phyloP scores from a whole-genome alignment of 768 basidiomycete species.

The Royoungia palumana region DNA sequence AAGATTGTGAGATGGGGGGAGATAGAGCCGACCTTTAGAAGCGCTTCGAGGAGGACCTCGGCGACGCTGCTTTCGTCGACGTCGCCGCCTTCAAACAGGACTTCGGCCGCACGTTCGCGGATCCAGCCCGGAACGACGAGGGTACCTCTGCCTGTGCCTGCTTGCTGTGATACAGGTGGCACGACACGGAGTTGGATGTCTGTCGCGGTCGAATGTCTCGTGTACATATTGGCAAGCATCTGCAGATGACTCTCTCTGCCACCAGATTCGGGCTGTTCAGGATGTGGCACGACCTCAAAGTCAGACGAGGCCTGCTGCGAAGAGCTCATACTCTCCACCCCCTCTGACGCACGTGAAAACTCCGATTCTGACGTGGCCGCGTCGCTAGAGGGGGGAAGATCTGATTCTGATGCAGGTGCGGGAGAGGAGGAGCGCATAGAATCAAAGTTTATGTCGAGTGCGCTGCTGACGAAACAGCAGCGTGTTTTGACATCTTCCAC shows the following conservation, averaged over 20 bases:
- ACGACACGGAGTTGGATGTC: slow-evolving; percentile 66
- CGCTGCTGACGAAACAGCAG: slow-evolving; percentile 80
- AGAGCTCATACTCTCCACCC: slow-evolving; percentile 45
- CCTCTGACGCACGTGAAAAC: slow-evolving; percentile 51
- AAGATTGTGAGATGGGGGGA: not conserved
- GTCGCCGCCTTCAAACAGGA: slow-evolving; percentile 87
- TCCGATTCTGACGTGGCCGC: slow-evolving; percentile 65
- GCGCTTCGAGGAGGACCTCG: slow-evolving; percentile 71
- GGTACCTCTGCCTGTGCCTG: slow-evolving; percentile 72
- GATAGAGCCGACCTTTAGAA: slow-evolving; percentile 61
- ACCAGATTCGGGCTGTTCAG: slow-evolving; percentile 32
- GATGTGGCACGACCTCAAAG: slow-evolving; percentile 51
- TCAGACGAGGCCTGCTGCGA: slow-evolving; percentile 50
- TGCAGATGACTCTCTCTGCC: slow-evolving; percentile 41
- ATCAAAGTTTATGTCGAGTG: slow-evolving; percentile 40
- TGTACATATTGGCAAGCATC: slow-evolving; percentile 66
- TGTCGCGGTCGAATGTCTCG: slow-evolving; percentile 72
- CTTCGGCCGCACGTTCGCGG: slow-evolving; percentile 85
- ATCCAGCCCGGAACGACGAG: slow-evolving; percentile 94
- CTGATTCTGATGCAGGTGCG: slow-evolving; percentile 34
- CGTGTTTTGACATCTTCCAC: slow-evolving; percentile 89
- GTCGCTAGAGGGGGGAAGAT: slow-evolving; percentile 49
- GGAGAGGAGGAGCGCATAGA: slow-evolving; percentile 34
- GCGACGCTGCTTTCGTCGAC: slow-evolving; percentile 84
- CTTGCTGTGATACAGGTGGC: slow-evolving; percentile 63